A percentile compares a stretch with the other conserved stretches of the same genome.
Conservation (phyloP, 2,329 filamentous ascomycete genomes). For the Hypoxylon sp. region DNA sequence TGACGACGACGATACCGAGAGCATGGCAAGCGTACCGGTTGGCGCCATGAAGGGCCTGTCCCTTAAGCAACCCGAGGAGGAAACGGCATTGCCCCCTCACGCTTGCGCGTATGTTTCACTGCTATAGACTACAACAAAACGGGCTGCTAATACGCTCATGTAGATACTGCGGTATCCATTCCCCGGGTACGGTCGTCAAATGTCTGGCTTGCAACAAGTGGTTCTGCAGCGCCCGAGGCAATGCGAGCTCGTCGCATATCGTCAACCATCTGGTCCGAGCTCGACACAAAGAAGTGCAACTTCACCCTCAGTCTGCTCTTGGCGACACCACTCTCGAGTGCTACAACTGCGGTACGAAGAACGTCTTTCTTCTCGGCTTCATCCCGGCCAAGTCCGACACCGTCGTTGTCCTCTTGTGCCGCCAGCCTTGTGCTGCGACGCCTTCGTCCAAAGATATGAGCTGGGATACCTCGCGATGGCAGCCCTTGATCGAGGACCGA, state of each 20-base stretch:
- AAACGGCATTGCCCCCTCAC: constrained; percentile 90
- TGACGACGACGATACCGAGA: constrained; percentile 82
- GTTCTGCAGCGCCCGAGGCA: constrained; percentile 98
- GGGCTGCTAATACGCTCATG: constrained; percentile 38
- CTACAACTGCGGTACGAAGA: constrained; percentile 99
- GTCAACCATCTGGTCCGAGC: constrained; percentile 98
- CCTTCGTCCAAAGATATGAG: constrained; percentile 99
- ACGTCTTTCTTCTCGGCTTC: constrained; percentile 96
- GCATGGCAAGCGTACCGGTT: constrained; percentile 79
- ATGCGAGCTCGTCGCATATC: constrained; percentile 95
- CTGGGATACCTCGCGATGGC: constrained; percentile 98
- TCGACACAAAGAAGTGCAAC: constrained; percentile 97
- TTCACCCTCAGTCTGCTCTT: constrained; percentile 90
- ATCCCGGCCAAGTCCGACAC: constrained; percentile 99
- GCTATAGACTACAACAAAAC: constrained; percentile 13
- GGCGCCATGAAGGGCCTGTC: constrained; percentile 75
- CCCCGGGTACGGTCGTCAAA: constrained; percentile 93
- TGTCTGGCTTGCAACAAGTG: constrained; percentile 96
- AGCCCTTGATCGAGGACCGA: constrained; percentile 95
- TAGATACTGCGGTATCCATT: constrained; percentile 97
- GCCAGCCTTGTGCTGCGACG: constrained; percentile 93
- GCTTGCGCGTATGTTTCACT: constrained; percentile 83
- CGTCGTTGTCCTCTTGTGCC: constrained; percentile 94
- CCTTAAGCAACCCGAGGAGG: constrained; percentile 70
- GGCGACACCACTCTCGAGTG: constrained; percentile 97